These are phyloP conservation scores for Biscogniauxia sp. DNA, from an alignment of 2,329 filamentous ascomycete species.

Conservation along the genomic window DNA sequence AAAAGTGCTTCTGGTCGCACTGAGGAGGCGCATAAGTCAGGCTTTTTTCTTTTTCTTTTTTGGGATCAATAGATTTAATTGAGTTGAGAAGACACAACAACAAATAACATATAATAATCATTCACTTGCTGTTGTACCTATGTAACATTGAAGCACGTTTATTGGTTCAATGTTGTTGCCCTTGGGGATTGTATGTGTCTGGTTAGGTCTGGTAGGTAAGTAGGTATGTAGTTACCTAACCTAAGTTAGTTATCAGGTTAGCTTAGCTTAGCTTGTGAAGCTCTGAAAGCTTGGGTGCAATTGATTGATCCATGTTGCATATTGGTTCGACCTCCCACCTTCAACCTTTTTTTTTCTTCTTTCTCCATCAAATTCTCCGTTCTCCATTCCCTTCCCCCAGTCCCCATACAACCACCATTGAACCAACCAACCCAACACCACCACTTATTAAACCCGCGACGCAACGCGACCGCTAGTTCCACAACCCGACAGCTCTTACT, in stretches of 20 bases:
- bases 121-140: background rate
- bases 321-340: background rate
- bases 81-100: background rate
- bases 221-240: no score
- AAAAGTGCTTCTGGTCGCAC: slow-evolving; percentile 9
- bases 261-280: background rate
- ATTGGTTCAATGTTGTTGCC: no score
- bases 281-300: background rate
- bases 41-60: background rate
- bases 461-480: background rate
- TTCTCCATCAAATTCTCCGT: no score
- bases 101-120: background rate
- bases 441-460: background rate
- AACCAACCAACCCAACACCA: background rate
- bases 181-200: no score
- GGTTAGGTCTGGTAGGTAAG: no score
- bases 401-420: background rate
- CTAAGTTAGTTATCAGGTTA: no score
- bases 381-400: background rate
- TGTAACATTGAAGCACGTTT: no score
- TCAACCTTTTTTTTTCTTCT: background rate
- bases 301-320: no score
- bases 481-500: background rate
- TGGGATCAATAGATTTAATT: background rate
- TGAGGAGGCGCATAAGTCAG: background rate